These are phyloP conservation scores for Hypoxylon sp. DNA, from an alignment of 2,329 filamentous ascomycete species.

Conservation along the genomic window DNA sequence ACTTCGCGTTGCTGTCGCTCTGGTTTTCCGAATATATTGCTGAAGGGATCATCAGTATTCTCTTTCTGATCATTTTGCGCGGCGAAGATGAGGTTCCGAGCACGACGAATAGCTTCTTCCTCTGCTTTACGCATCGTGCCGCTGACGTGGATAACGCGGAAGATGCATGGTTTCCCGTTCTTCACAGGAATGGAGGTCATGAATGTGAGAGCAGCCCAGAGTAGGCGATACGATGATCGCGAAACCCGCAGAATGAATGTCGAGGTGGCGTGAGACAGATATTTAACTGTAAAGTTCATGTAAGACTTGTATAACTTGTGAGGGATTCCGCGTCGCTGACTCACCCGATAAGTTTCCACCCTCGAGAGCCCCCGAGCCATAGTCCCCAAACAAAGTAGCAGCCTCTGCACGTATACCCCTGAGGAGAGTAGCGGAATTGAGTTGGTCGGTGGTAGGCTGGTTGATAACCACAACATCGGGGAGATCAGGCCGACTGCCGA, in stretches of 20 bases:
- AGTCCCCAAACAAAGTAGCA: slow-evolving; percentile 85
- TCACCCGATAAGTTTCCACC: slow-evolving; percentile 76
- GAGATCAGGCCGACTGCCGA: slow-evolving; percentile 57
- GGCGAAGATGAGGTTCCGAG: slow-evolving; percentile 78
- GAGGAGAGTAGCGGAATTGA: slow-evolving; percentile 76
- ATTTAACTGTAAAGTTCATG: slow-evolving; percentile 77
- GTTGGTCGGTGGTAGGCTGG: slow-evolving; percentile 79
- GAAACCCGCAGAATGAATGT: slow-evolving; percentile 92
- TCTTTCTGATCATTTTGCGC: slow-evolving; percentile 65
- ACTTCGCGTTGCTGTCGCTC: slow-evolving; percentile 44
- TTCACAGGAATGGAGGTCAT: slow-evolving; percentile 77
- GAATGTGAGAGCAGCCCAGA: slow-evolving; percentile 91
- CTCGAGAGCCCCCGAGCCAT: slow-evolving; percentile 82
- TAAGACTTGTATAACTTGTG: slow-evolving; percentile 43
- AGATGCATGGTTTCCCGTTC: slow-evolving; percentile 77
- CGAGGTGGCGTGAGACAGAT: slow-evolving; percentile 90
- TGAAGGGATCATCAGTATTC: slow-evolving; percentile 52
- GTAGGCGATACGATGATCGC: slow-evolving; percentile 84
- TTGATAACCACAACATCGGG: slow-evolving; percentile 80
- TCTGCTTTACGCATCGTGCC: slow-evolving; percentile 95
- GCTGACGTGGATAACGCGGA: slow-evolving; percentile 87
- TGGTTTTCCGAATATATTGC: slow-evolving; percentile 58
- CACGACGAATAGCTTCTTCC: slow-evolving; percentile 86
- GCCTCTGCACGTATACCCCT: slow-evolving; percentile 80
- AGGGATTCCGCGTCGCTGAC: slow-evolving; percentile 36